These are phyloP conservation scores for Xerocomus cyaneibrunnescens DNA, from an alignment of 1,284 basidiomycete genomes.

Conservation along the genomic window DNA sequence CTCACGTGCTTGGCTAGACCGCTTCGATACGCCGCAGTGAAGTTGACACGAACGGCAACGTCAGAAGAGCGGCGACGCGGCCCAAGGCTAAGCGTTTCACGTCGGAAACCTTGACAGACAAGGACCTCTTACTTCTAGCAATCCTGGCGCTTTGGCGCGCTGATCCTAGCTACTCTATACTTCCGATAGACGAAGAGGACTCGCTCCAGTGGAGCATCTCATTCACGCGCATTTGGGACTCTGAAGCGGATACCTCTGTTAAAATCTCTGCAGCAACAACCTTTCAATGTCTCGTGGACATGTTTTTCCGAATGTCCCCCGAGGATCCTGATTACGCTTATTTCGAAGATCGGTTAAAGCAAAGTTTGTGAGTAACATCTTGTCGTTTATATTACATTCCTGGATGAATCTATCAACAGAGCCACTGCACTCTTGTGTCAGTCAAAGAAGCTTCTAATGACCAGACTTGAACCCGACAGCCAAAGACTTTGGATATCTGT, in stretches of 20 bases:
- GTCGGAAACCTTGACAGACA: constrained; percentile 59
- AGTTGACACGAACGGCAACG: constrained; percentile 53
- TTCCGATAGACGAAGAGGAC: constrained; percentile 33
- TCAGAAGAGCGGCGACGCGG: constrained; percentile 52
- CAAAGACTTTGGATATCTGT: constrained; percentile 70
- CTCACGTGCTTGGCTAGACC: constrained; percentile 37
- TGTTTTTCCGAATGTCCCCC: constrained; percentile 44
- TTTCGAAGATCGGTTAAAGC: constrained; percentile 40
- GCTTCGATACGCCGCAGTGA: constrained; percentile 52
- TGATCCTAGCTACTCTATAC: constrained; percentile 50
- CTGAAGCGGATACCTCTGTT: constrained; percentile 59
- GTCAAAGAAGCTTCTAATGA: constrained; percentile 55
- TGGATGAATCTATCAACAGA: constrained; percentile 36
- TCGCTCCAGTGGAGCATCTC: constrained; percentile 47
- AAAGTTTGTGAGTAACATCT: constrained; percentile 24
- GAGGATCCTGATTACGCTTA: constrained; percentile 38
- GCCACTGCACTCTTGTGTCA: constrained; percentile 55
- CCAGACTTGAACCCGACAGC: constrained; percentile 55
- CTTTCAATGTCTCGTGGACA: constrained; percentile 48
- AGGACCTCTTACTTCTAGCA: constrained; percentile 64
- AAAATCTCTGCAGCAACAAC: constrained; percentile 57
- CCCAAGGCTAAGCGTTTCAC: constrained; percentile 60
- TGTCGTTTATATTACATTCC: background rate
- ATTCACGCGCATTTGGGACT: constrained; percentile 56
- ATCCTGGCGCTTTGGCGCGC: constrained; percentile 68